Percentiles rank a stretch among this genome's conserved stretches.
These are phyloP conservation scores for Fraxinus excelsior DNA, from an alignment of 257 asterid genomes.

Conservation along the genomic window DNA sequence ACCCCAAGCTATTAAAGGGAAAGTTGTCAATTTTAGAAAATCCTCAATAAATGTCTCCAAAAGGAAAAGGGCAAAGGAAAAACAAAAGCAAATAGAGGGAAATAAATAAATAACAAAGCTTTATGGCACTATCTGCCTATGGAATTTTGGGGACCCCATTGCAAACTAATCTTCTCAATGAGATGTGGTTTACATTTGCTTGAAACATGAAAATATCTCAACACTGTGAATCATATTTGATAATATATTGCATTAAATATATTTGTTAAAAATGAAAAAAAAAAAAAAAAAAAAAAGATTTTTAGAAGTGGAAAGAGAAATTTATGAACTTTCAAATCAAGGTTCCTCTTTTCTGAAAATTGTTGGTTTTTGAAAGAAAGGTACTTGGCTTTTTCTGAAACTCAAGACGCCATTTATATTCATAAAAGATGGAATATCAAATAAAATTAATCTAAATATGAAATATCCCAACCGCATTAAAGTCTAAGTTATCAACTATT, in stretches of 20 bases:
- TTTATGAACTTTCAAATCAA: constrained; percentile 18
- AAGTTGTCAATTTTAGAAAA: constrained; percentile 25
- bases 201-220: constrained; percentile 37
- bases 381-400: constrained; percentile 1
- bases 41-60: constrained; percentile 5
- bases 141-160: constrained; percentile 40
- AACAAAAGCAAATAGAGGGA: neutral
- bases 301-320: neutral
- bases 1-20: neutral
- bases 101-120: constrained; percentile 41
- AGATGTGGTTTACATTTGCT: constrained; percentile 48
- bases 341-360: constrained; percentile 22
- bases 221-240: constrained; percentile 27
- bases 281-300: no score
- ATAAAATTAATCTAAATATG: neutral
- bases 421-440: neutral
- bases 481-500: neutral
- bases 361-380: constrained; percentile 23
- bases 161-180: constrained; percentile 26
- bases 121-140: constrained; percentile 38
- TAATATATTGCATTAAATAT: neutral
- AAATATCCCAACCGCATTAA: neutral
- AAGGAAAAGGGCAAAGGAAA: constrained; percentile 25
- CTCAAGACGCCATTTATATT: neutral
- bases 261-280: neutral